Evolutionary conservation across 2,329 filamentous ascomycete species (phyloP).

Genomic region (Clonostachys rhizophaga): DNA sequence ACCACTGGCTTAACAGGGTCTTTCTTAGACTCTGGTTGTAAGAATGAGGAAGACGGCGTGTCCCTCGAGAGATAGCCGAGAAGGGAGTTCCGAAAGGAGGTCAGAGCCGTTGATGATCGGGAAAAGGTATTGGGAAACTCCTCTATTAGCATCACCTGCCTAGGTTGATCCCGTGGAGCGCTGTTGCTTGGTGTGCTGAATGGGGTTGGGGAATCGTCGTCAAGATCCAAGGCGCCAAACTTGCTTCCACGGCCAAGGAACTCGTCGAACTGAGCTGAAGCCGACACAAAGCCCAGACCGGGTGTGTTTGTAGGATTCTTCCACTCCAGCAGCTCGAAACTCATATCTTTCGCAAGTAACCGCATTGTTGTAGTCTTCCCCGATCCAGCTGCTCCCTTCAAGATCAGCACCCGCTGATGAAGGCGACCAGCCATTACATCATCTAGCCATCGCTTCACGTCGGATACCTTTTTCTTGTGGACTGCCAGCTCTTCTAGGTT

Average conservation of each 20-base stretch:
- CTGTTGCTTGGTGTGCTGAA: slow-evolving; percentile 16
- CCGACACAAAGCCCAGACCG: slow-evolving; percentile 60
- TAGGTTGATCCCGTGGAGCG: slow-evolving; percentile 9
- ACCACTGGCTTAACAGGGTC: slow-evolving; percentile 67
- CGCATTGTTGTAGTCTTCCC: slow-evolving; percentile 88
- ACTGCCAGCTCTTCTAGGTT: slow-evolving; percentile 83
- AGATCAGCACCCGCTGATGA: slow-evolving; percentile 70
- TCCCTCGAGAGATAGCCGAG: slow-evolving; percentile 69
- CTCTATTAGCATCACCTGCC: slow-evolving; percentile 68
- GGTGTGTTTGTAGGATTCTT: slow-evolving; percentile 68
- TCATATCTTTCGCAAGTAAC: slow-evolving; percentile 73
- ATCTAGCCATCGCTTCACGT: slow-evolving; percentile 80
- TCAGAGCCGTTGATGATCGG: slow-evolving; percentile 57
- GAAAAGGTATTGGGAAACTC: slow-evolving; percentile 78
- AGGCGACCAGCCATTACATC: slow-evolving; percentile 62
- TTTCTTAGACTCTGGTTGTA: slow-evolving; percentile 30
- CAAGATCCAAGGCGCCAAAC: slow-evolving; percentile 65
- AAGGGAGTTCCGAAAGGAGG: slow-evolving; percentile 71
- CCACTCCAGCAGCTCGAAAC: slow-evolving; percentile 81
- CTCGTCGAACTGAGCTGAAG: slow-evolving; percentile 82
- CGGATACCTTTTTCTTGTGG: slow-evolving; percentile 87
- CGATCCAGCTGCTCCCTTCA: slow-evolving; percentile 87
- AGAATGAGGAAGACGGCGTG: slow-evolving; percentile 49
- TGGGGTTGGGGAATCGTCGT: slow-evolving; percentile 11
- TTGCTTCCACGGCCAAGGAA: slow-evolving; percentile 80